Conservation (phyloP, 164 flowering plant genomes). For the Santalum album region DNA sequence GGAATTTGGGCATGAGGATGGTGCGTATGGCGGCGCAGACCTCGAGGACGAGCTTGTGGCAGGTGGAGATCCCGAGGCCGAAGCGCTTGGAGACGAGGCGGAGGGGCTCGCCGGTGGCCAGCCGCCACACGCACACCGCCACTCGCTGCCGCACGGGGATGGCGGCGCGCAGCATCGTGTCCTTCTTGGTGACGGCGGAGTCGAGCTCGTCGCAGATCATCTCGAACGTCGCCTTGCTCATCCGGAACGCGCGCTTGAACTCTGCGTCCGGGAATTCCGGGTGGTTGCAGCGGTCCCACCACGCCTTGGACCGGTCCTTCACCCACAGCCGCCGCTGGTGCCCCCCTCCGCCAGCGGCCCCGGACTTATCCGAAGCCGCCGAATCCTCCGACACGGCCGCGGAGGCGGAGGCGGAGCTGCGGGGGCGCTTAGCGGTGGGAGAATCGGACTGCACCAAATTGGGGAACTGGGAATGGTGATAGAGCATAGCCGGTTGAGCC, state of each 20-base stretch:
- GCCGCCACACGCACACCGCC: conserved; percentile 78
- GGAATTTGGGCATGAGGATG: conserved; percentile 60
- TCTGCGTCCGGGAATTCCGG: conserved; percentile 71
- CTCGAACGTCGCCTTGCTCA: conserved; percentile 71
- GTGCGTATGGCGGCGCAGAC: conserved; percentile 61
- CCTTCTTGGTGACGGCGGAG: conserved; percentile 56
- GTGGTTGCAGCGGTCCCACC: conserved; percentile 65
- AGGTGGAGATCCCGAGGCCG: conserved; percentile 81
- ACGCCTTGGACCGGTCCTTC: conserved; percentile 71
- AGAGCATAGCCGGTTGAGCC: conserved; percentile 31
- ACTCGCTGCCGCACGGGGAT: conserved; percentile 80
- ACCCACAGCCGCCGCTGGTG: conserved; percentile 84
- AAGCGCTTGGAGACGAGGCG: conserved; percentile 67
- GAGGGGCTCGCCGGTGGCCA: conserved; percentile 84
- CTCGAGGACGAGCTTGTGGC: conserved; percentile 81
- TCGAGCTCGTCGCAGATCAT: conserved; percentile 72
- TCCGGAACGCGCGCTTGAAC: conserved; percentile 53
- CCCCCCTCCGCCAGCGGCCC: neutral
- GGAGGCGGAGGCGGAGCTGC: conserved; percentile 12
- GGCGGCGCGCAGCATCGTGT: conserved; percentile 78
- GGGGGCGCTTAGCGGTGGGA: conserved; percentile 21
- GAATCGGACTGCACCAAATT: conserved; percentile 23
- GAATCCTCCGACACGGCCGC: conserved; percentile 8
- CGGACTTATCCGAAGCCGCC: neutral
- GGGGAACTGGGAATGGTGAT: conserved; percentile 20